Conservation (phyloP, 345 rosid genomes). For the Salix koriyanagi region DNA sequence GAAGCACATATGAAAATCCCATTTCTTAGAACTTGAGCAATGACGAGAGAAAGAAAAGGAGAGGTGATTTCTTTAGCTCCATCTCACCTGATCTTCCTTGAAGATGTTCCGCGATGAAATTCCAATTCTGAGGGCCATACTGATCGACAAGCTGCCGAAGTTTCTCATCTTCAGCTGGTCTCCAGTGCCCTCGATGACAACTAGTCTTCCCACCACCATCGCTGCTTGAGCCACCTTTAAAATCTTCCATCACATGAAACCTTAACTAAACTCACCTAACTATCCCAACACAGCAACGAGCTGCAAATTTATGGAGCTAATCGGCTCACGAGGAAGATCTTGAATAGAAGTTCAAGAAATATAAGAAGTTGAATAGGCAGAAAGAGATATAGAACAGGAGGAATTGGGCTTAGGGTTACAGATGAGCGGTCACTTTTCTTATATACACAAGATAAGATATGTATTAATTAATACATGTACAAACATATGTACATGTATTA, state of each 20-base stretch:
- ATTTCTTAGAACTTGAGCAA: constrained; percentile 21
- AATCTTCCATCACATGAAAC: constrained; percentile 1
- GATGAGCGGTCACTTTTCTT: constrained; percentile 11
- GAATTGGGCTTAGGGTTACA: constrained; percentile 14
- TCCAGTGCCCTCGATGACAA: constrained; percentile 70
- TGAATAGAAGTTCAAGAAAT: not conserved
- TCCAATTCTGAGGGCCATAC: constrained; percentile 71
- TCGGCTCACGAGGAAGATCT: not conserved
- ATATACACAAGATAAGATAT: not conserved
- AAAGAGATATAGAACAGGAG: not conserved
- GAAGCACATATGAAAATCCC: not conserved
- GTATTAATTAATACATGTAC: not conserved
- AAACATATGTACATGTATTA: not conserved
- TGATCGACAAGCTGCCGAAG: constrained; percentile 59
- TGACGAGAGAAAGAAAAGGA: not conserved
- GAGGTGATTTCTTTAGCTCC: not conserved
- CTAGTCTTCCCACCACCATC: constrained; percentile 29
- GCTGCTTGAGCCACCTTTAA: constrained; percentile 32
- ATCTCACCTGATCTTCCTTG: constrained; percentile 67
- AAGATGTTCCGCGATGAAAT: constrained; percentile 64
- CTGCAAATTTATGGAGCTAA: not conserved
- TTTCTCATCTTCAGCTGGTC: constrained; percentile 68
- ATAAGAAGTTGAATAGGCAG: not conserved
- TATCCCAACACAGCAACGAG: not conserved
- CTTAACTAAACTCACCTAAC: not conserved